These are phyloP conservation scores for Neofusicoccum cordaticola DNA, from an alignment of 2,329 filamentous ascomycete species.

Conservation along the genomic window DNA sequence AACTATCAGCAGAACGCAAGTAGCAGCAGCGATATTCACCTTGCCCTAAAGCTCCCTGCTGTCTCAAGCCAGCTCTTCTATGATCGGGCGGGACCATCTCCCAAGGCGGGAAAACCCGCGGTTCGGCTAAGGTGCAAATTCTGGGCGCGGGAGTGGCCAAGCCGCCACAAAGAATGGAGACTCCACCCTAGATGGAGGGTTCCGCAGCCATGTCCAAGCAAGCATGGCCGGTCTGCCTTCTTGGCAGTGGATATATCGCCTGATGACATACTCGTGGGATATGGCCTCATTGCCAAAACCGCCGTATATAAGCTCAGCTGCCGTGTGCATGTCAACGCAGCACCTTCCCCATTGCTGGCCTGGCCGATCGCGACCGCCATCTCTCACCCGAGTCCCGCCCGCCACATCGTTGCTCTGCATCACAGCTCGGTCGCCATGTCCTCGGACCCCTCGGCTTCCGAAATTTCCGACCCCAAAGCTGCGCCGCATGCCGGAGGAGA, in stretches of 20 bases:
- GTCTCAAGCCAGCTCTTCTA: neutral
- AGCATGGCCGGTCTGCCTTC: neutral
- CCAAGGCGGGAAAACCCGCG: neutral
- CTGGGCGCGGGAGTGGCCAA: constrained; percentile 3
- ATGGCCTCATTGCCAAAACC: neutral
- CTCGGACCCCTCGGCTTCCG: neutral
- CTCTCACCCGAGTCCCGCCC: neutral
- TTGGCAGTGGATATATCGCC: neutral
- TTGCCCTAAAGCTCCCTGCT: too few species aligned
- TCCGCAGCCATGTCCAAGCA: neutral
- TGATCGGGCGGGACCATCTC: neutral
- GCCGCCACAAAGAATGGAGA: neutral
- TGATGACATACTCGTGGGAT: neutral
- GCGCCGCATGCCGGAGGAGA: neutral
- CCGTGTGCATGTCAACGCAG: neutral
- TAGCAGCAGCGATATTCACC: neutral
- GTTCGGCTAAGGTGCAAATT: neutral
- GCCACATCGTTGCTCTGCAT: neutral
- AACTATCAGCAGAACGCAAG: too few species aligned
- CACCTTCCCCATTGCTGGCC: neutral
- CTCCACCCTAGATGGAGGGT: neutral
- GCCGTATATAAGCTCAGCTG: neutral
- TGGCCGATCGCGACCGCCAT: neutral
- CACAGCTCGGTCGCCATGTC: neutral
- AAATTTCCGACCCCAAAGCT: neutral